These are phyloP conservation scores for Dioscorea cayenensis DNA, from an alignment of 116 monocot species.

Conservation along the genomic window DNA sequence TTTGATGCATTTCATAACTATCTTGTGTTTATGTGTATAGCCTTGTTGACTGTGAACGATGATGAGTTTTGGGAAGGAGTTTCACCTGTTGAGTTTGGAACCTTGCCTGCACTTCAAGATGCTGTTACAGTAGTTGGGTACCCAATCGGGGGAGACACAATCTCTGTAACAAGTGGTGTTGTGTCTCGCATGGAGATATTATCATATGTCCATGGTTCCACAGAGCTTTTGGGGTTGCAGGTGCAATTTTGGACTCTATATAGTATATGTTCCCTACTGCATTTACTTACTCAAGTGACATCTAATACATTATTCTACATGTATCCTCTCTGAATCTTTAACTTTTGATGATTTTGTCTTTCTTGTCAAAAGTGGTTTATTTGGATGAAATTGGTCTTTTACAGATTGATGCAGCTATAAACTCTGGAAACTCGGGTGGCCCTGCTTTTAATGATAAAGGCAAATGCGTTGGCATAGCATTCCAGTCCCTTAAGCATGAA, in stretches of 20 bases:
- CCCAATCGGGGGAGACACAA: conserved; percentile 97
- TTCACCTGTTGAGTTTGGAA: conserved; percentile 74
- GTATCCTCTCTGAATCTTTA: background rate
- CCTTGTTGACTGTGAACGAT: conserved; percentile 84
- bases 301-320: background rate
- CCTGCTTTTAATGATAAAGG: conserved; percentile 98
- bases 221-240: conserved; percentile 95
- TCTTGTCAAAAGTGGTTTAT: background rate
- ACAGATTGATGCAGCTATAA: conserved; percentile 99
- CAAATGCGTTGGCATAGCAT: conserved; percentile 97
- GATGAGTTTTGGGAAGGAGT: conserved; percentile 96
- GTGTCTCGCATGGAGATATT: conserved; percentile 97
- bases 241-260: conserved; percentile 11
- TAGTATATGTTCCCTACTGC: background rate
- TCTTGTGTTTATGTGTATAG: conserved; percentile 16
- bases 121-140: conserved; percentile 97
- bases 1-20: background rate
- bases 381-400: background rate
- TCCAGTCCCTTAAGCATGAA: conserved; percentile 98
- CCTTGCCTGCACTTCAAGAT: conserved; percentile 91
- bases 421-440: conserved; percentile 97
- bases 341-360: background rate
- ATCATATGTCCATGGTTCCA: conserved; percentile 98
- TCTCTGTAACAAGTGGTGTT: conserved; percentile 98
- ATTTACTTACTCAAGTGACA: background rate